Conservation (phyloP, 192 early-diverging fungal species). For the Podochytrium sp. region DNA sequence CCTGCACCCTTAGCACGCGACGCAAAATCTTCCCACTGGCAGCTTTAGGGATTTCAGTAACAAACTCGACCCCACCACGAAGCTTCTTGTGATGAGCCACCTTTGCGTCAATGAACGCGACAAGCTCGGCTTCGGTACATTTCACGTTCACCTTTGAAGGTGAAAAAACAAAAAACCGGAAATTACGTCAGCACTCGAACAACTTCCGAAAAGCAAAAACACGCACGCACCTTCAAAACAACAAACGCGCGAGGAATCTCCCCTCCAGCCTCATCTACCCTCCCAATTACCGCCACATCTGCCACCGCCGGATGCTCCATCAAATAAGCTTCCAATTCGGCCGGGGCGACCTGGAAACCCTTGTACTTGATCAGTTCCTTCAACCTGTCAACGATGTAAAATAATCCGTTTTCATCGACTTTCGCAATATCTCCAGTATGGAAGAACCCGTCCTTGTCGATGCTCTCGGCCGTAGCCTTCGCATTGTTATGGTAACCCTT, state of each 20-base stretch:
- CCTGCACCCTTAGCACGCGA: slow-evolving; percentile 65
- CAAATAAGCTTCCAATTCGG: slow-evolving; percentile 78
- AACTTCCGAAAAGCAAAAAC: background rate
- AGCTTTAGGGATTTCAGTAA: slow-evolving; percentile 76
- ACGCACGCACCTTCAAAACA: slow-evolving; percentile 55
- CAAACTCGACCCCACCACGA: slow-evolving; percentile 74
- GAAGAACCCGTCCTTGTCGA: slow-evolving; percentile 74
- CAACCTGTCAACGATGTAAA: slow-evolving; percentile 71
- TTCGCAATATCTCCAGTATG: slow-evolving; percentile 79
- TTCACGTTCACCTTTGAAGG: slow-evolving; percentile 55
- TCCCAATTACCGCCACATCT: slow-evolving; percentile 53
- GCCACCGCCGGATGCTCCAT: slow-evolving; percentile 70
- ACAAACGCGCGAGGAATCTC: slow-evolving; percentile 84
- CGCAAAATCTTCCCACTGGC: slow-evolving; percentile 86
- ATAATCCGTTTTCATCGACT: slow-evolving; percentile 64
- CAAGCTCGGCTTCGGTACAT: slow-evolving; percentile 50
- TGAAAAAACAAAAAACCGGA: slow-evolving; percentile 2
- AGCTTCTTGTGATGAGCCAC: slow-evolving; percentile 80
- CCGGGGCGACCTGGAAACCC: slow-evolving; percentile 78
- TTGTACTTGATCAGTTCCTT: slow-evolving; percentile 92
- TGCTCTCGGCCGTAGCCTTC: slow-evolving; percentile 70
- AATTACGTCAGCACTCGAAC: slow-evolving; percentile 44
- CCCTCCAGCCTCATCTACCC: slow-evolving; percentile 43
- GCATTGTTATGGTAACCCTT: slow-evolving; percentile 81
- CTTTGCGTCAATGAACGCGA: slow-evolving; percentile 58